phyloP scores from a whole-genome alignment of 1,139 yeast genomes.

The Wickerhamiella pararugosa region DNA sequence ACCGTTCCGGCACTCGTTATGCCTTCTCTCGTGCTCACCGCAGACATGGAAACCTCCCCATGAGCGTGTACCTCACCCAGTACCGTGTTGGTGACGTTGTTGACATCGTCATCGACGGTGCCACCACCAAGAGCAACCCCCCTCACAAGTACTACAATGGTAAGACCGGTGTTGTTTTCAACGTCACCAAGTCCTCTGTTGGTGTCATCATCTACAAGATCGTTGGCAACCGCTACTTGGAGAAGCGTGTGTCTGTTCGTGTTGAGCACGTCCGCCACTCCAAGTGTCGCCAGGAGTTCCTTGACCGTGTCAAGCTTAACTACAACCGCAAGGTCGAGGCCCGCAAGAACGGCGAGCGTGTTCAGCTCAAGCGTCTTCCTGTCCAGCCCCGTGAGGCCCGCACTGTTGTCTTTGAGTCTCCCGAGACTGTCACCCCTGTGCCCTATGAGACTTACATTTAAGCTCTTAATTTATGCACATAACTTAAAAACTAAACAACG shows the following conservation, averaged over 20 bases:
- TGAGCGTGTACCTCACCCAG: slow-evolving; percentile 92
- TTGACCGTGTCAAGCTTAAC: slow-evolving; percentile 94
- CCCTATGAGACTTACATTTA: slow-evolving; percentile 99
- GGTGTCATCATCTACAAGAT: slow-evolving; percentile 97
- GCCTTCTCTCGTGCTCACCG: slow-evolving; percentile 99
- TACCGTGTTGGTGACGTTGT: slow-evolving; percentile 98
- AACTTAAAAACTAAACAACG: not conserved
- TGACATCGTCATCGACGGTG: slow-evolving; percentile 97
- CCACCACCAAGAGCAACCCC: slow-evolving; percentile 99
- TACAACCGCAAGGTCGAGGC: slow-evolving; percentile 92
- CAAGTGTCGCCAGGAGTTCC: slow-evolving; percentile 98
- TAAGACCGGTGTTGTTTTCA: slow-evolving; percentile 98
- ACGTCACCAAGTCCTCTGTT: slow-evolving; percentile 95
- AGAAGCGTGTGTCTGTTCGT: slow-evolving; percentile 97
- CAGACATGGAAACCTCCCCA: slow-evolving; percentile 90
- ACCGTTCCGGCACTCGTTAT: slow-evolving; percentile 99
- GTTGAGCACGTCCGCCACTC: slow-evolving; percentile 99
- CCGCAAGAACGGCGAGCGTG: slow-evolving; percentile 83
- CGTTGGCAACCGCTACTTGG: slow-evolving; percentile 97
- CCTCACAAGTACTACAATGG: slow-evolving; percentile 98
- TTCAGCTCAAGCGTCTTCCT: slow-evolving; percentile 95
- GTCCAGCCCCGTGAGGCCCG: slow-evolving; percentile 92
- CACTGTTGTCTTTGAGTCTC: slow-evolving; percentile 63
- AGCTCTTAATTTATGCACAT: slow-evolving; percentile 19
- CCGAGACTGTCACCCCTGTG: slow-evolving; percentile 98